phyloP scores from a whole-genome alignment of 805 yeast genomes.

The Wickerhamomyces queroliae region DNA sequence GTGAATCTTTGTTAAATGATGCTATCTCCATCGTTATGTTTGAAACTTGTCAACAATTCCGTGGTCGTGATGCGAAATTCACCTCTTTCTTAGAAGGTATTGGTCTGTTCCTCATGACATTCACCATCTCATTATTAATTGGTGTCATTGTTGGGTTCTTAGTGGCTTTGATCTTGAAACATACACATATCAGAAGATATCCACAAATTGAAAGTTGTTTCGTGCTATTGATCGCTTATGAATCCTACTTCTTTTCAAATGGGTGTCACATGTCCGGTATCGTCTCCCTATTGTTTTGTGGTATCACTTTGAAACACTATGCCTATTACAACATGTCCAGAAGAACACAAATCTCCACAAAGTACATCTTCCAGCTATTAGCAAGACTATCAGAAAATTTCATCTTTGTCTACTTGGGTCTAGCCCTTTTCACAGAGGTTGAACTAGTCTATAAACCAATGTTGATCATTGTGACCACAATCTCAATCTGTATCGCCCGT shows the following conservation, averaged over 20 bases:
- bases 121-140: slow-evolving; percentile 83
- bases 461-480: slow-evolving; percentile 81
- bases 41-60: slow-evolving; percentile 95
- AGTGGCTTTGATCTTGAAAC: slow-evolving; percentile 86
- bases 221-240: slow-evolving; percentile 86
- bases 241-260: slow-evolving; percentile 93
- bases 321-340: slow-evolving; percentile 98
- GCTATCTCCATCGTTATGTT: slow-evolving; percentile 99
- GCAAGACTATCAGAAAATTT: slow-evolving; percentile 97
- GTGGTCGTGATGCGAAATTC: slow-evolving; percentile 73
- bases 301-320: slow-evolving; percentile 93
- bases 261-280: slow-evolving; percentile 99
- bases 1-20: slow-evolving; percentile 92
- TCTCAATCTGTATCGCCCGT: slow-evolving; percentile 89
- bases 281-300: slow-evolving; percentile 90
- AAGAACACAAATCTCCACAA: slow-evolving; percentile 93
- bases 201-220: slow-evolving; percentile 97
- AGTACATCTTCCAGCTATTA: slow-evolving; percentile 86
- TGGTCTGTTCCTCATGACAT: slow-evolving; percentile 88
- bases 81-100: slow-evolving; percentile 88
- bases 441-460: slow-evolving; percentile 92
- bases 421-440: slow-evolving; percentile 93
- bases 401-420: slow-evolving; percentile 90
- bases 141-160: slow-evolving; percentile 85
- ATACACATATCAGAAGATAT: slow-evolving; percentile 85